Conservation (phyloP, 192 early-diverging fungal genomes). For the Chytriomyces sp. region DNA sequence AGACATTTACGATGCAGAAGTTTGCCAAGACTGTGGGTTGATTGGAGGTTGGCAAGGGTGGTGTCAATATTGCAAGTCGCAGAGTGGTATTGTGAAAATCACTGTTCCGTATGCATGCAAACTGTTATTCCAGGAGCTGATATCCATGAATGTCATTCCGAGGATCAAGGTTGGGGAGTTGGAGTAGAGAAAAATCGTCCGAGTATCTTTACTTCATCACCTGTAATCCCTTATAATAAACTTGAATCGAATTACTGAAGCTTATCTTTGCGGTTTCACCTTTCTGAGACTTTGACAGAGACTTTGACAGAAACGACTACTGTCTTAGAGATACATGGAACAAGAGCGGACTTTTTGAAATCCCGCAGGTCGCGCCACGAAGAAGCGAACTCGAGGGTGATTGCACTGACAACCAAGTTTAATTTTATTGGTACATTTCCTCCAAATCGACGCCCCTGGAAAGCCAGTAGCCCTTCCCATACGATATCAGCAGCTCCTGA, state of each 20-base stretch:
- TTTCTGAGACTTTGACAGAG: no score
- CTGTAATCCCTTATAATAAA: no score
- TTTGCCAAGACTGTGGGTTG: conserved; percentile 89
- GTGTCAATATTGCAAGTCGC: conserved; percentile 88
- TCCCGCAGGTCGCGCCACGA: no score
- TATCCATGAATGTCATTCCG: conserved; percentile 94
- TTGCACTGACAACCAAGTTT: no score
- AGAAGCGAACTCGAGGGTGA: no score
- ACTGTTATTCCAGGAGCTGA: conserved; percentile 96
- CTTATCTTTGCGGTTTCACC: no score
- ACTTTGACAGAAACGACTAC: no score
- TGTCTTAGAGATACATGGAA: no score
- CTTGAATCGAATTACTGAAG: no score
- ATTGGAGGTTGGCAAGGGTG: conserved; percentile 83
- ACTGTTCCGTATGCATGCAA: conserved; percentile 98
- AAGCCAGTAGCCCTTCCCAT: conserved; percentile 57
- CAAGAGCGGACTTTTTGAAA: no score
- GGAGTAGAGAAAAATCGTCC: conserved; percentile 37
- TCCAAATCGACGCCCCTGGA: conserved; percentile 26
- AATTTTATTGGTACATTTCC: conserved; percentile 15
- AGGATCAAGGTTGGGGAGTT: conserved; percentile 69
- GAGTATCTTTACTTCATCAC: no score
- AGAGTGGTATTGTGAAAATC: conserved; percentile 84
- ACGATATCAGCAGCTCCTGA: conserved; percentile 51
- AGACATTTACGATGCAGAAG: conserved; percentile 91